Evolutionary conservation across 352 stramenopile genomes (phyloP).

Genomic region (Globisporangium mamillatum): DNA sequence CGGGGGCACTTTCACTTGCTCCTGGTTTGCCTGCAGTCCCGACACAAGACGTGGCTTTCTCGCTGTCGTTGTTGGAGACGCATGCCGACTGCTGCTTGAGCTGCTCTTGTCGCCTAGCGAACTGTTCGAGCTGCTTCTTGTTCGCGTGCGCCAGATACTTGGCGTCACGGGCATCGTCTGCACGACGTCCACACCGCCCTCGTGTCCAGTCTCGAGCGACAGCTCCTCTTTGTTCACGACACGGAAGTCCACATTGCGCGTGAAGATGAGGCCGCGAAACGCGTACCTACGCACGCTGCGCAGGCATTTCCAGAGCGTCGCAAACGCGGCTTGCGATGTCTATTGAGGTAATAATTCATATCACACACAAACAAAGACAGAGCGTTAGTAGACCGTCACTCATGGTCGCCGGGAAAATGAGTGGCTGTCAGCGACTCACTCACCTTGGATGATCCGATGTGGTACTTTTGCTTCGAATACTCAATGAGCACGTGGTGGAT

Average conservation of each 20-base stretch:
- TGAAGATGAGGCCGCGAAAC: constrained; percentile 73
- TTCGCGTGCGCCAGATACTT: constrained; percentile 46
- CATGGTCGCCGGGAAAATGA: background rate
- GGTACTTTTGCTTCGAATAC: constrained; percentile 64
- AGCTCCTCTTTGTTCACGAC: constrained; percentile 67
- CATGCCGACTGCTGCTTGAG: constrained; percentile 29
- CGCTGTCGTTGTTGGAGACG: constrained; percentile 26
- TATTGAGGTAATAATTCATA: constrained; percentile 14
- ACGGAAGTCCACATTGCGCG: constrained; percentile 59
- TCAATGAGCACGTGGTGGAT: constrained; percentile 85
- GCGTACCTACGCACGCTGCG: constrained; percentile 79
- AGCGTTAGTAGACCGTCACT: background rate
- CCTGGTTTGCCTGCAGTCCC: constrained; percentile 58
- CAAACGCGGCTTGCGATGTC: constrained; percentile 58
- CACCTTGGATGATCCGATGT: constrained; percentile 79
- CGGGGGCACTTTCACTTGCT: constrained; percentile 58
- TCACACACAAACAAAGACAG: background rate
- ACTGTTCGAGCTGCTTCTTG: constrained; percentile 43
- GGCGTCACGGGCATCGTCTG: constrained; percentile 27
- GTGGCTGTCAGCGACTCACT: constrained; percentile 1
- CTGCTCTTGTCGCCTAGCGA: constrained; percentile 34
- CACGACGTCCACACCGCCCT: constrained; percentile 17
- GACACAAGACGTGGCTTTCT: constrained; percentile 28
- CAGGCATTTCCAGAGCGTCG: constrained; percentile 70
- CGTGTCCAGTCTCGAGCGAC: constrained; percentile 37